Evolutionary conservation across 2,329 filamentous ascomycete species (phyloP).

Genomic region (Talaromyces sp.): DNA sequence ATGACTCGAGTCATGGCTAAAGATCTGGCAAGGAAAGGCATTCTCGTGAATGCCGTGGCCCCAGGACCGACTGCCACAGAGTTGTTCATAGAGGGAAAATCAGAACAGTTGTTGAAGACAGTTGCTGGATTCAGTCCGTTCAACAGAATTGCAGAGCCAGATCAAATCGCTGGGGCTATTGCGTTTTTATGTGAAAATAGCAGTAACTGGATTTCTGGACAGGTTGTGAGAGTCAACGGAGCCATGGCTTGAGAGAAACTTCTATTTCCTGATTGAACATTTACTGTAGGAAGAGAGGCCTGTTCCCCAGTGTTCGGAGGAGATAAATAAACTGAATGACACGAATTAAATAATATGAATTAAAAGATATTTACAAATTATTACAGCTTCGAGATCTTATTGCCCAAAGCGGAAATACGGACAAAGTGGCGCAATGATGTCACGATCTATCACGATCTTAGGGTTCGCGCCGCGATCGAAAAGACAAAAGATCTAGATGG

Average conservation of each 20-base stretch:
- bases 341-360: too few relatives aligned
- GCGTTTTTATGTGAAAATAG: conserved; percentile 36
- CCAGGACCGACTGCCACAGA: conserved; percentile 54
- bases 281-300: too few relatives aligned
- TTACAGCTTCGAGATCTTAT: neutral
- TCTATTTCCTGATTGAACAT: too few relatives aligned
- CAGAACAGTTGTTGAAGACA: conserved; percentile 39
- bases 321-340: too few relatives aligned
- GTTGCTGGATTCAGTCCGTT: conserved; percentile 40
- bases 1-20: conserved; percentile 45
- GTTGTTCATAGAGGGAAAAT: conserved; percentile 51
- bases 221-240: conserved; percentile 42
- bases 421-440: conserved; percentile 9
- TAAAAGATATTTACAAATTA: too few relatives aligned
- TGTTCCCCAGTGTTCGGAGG: too few relatives aligned
- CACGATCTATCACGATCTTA: neutral
- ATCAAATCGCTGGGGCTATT: conserved; percentile 46
- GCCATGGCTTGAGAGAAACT: too few relatives aligned
- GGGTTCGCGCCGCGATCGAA: neutral
- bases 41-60: conserved; percentile 48
- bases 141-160: conserved; percentile 41
- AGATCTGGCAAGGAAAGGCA: conserved; percentile 49
- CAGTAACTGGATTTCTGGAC: conserved; percentile 41
- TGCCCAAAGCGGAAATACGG: neutral
- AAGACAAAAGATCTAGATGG: neutral